Percentiles rank a stretch among this genome's conserved stretches.
Evolutionary conservation across 805 yeast species (phyloP).

Genomic region (Jamesozyma spencerorum): DNA sequence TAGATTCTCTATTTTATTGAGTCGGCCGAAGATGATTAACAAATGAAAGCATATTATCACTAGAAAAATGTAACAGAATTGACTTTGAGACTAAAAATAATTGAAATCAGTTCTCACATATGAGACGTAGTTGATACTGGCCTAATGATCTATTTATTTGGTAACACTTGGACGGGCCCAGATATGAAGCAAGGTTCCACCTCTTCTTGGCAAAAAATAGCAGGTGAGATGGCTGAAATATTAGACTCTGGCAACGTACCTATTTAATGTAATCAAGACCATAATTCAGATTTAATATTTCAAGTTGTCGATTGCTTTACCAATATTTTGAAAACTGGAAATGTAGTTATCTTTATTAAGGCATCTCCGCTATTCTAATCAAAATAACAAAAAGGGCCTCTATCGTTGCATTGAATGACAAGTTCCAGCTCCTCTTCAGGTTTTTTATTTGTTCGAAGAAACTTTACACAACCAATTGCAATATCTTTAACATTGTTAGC

Average conservation of each 20-base stretch:
- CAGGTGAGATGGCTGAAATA: conserved; percentile 93
- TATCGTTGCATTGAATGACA: conserved; percentile 94
- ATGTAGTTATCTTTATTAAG: conserved; percentile 84
- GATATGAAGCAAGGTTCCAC: no score
- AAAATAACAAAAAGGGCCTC: conserved; percentile 99
- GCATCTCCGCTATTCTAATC: conserved; percentile 90
- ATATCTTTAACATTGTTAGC: conserved; percentile 93
- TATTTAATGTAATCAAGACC: conserved; percentile 91
- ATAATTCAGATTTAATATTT: conserved; percentile 56
- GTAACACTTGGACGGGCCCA: no score
- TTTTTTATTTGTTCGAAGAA: conserved; percentile 53
- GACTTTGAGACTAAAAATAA: no score
- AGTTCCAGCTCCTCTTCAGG: conserved; percentile 82
- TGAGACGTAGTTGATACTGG: no score
- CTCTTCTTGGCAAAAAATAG: conserved; percentile 11
- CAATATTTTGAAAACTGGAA: conserved; percentile 79
- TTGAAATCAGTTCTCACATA: no score
- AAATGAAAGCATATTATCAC: no score
- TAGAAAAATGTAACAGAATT: no score
- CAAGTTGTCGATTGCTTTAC: conserved; percentile 60
- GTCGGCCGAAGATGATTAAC: not conserved
- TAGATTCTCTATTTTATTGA: conserved; percentile 25
- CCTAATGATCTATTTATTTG: no score
- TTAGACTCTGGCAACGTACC: conserved; percentile 92
- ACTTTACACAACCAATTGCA: conserved; percentile 73